Conservation (phyloP, 2,329 filamentous ascomycete species). For the Aschersonia sp. region DNA sequence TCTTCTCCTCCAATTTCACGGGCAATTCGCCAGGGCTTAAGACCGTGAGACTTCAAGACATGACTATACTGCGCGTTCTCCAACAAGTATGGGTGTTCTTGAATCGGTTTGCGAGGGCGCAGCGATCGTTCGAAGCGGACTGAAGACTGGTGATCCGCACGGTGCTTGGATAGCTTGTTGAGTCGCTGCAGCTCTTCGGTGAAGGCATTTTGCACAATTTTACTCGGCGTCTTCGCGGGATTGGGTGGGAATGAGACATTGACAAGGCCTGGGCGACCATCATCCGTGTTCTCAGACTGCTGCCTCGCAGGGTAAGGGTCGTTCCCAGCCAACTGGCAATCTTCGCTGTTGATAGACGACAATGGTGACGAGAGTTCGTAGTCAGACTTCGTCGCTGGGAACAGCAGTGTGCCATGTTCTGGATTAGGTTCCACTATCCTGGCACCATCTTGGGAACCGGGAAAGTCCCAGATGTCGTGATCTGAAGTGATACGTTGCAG, state of each 20-base stretch:
- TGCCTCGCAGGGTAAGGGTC: neutral
- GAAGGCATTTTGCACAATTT: neutral
- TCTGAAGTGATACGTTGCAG: neutral
- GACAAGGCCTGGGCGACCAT: too few species aligned
- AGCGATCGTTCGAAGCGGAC: slow-evolving; percentile 31
- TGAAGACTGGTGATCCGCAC: slow-evolving; percentile 4
- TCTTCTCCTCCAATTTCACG: slow-evolving; percentile 11
- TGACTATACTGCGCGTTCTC: slow-evolving; percentile 40
- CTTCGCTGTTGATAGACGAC: slow-evolving; percentile 17
- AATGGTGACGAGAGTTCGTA: slow-evolving; percentile 17
- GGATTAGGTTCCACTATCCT: too few species aligned
- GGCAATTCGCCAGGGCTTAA: slow-evolving; percentile 34
- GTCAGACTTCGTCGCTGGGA: neutral
- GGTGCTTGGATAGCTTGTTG: neutral
- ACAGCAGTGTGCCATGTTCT: too few species aligned
- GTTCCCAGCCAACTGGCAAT: slow-evolving; percentile 5
- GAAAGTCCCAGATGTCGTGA: slow-evolving; percentile 21
- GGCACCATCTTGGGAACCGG: slow-evolving; percentile 15
- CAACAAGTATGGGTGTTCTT: slow-evolving; percentile 43
- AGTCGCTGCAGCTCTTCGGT: neutral
- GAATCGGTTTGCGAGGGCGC: slow-evolving; percentile 45
- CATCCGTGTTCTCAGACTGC: too few species aligned
- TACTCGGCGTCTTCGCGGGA: neutral
- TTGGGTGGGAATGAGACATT: neutral
- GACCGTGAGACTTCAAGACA: slow-evolving; percentile 36